These are phyloP conservation scores for Tylopilus felleus DNA, from an alignment of 768 basidiomycete genomes.

Conservation along the genomic window DNA sequence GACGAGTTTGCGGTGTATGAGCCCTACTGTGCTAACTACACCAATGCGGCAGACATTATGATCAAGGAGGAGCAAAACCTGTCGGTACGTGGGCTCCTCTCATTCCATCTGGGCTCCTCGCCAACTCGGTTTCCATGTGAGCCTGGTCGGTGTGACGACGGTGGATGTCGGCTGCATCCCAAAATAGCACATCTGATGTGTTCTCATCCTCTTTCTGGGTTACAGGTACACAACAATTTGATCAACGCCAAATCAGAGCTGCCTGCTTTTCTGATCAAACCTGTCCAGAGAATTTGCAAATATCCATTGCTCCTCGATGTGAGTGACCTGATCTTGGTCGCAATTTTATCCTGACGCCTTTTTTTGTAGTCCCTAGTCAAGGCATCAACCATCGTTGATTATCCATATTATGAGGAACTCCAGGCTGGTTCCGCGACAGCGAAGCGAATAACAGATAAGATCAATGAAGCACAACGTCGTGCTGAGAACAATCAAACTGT, in stretches of 20 bases:
- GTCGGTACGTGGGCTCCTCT: constrained; percentile 52
- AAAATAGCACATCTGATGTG: constrained; percentile 23
- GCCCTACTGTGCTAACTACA: constrained; percentile 96
- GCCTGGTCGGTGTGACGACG: constrained; percentile 27
- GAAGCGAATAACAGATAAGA: constrained; percentile 90
- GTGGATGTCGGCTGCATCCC: constrained; percentile 2
- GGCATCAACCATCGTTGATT: constrained; percentile 57
- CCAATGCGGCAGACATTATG: constrained; percentile 81
- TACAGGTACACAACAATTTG: constrained; percentile 72
- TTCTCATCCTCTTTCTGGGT: constrained; percentile 3
- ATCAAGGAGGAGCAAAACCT: constrained; percentile 83
- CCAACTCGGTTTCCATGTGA: constrained; percentile 15
- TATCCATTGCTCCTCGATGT: constrained; percentile 94
- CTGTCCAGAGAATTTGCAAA: constrained; percentile 97
- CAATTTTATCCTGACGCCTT: constrained; percentile 7
- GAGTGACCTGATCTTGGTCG: constrained; percentile 30
- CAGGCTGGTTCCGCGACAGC: constrained; percentile 80
- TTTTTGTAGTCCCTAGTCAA: constrained; percentile 65
- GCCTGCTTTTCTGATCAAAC: constrained; percentile 96
- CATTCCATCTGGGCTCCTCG: not conserved
- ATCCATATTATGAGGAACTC: constrained; percentile 75
- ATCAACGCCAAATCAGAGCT: constrained; percentile 91
- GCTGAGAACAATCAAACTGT: constrained; percentile 91
- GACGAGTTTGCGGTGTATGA: constrained; percentile 95
- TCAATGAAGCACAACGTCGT: constrained; percentile 92